Evolutionary conservation across 768 basidiomycete species (phyloP).

Genomic region (Leucosporidium yakuticum): DNA sequence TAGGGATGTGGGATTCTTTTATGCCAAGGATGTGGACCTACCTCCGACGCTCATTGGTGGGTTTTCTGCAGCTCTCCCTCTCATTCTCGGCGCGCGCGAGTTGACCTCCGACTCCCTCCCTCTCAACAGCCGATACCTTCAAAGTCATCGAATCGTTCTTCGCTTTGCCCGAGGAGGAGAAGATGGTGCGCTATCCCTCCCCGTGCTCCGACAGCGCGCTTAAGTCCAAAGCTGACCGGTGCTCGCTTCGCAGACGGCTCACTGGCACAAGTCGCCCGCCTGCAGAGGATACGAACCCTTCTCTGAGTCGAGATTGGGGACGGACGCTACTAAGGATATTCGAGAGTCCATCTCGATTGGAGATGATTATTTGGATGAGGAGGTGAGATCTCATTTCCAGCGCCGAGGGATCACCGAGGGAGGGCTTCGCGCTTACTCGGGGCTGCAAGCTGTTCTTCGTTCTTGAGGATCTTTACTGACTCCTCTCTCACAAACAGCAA

Average conservation of each 20-base stretch:
- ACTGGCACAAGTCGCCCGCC: conserved; percentile 19
- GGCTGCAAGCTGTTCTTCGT: no score
- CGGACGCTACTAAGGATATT: conserved; percentile 8
- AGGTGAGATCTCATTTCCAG: not conserved
- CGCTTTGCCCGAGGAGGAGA: conserved; percentile 5
- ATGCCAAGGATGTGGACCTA: conserved; percentile 9
- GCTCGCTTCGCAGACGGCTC: conserved; percentile 9
- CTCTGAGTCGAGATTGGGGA: conserved; percentile 7
- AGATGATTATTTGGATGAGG: conserved; percentile 20
- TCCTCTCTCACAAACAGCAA: not conserved
- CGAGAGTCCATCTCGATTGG: conserved; percentile 26
- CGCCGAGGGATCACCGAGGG: no score
- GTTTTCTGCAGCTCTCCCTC: not conserved
- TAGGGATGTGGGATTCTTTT: conserved; percentile 25
- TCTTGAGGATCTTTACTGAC: no score
- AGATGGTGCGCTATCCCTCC: not conserved
- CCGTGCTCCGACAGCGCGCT: conserved; percentile 5
- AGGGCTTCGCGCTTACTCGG: no score
- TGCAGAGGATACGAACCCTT: conserved; percentile 27
- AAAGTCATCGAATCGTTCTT: conserved; percentile 18
- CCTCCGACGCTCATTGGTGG: not conserved
- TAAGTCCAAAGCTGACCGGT: no score
- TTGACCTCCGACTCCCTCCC: not conserved
- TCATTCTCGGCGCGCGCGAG: not conserved
- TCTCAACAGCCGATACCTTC: conserved; percentile 8